Evolutionary conservation across 495 filamentous ascomycete genomes (phyloP), one percentile per base, ranked within the genome.

Genomic region (Antarctomyces pellizariae): DNA sequence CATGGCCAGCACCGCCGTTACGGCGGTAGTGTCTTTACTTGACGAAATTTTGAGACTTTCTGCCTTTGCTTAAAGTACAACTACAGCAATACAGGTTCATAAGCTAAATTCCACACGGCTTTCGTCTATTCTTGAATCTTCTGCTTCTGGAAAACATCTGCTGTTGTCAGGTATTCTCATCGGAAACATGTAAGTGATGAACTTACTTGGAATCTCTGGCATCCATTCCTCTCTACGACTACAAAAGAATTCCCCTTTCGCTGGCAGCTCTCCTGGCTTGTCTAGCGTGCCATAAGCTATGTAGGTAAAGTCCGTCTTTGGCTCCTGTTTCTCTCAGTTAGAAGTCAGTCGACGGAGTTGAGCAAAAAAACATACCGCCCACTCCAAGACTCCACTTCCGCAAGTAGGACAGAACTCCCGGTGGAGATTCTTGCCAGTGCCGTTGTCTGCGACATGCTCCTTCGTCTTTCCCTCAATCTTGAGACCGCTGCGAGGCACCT

Each of bases 191-290:
- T 1, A 18, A 10, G 13, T 26, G 3, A 25, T 8, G 13, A 23
- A 51, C 59, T 43, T 35, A 66, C 64, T 50, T 23, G 52, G 50
- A 13, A 71, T 45, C 39, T 67, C 59, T 0, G 64, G 67, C 65
- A 74, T 67, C 70, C 70, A 74, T 7, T 44, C 50, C 16, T 55
- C 53, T 25, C 67, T 38, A 12, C 47, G 29, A 30, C 49, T 59
- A 40, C 67, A 73, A 36, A 68, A 75, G 53, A 75, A 75, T 39
- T 75, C 70, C 0, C 65, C 70, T 44, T 71, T 74, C 0, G 71
- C 68, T 13, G 64, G 62, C 15, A 72, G 37, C 22, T 50, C 54
- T 14, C 58, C 57, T 0, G 66, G 56, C 30, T 71, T 54, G 33
- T 75, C 68, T n/a, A 76, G 37, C 2, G 64, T 63, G 1, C 70